Evolutionary conservation across 192 early-diverging fungal species (phyloP), one percentile per base, ranked within the genome.

Genomic region (Coemansia sp.): DNA sequence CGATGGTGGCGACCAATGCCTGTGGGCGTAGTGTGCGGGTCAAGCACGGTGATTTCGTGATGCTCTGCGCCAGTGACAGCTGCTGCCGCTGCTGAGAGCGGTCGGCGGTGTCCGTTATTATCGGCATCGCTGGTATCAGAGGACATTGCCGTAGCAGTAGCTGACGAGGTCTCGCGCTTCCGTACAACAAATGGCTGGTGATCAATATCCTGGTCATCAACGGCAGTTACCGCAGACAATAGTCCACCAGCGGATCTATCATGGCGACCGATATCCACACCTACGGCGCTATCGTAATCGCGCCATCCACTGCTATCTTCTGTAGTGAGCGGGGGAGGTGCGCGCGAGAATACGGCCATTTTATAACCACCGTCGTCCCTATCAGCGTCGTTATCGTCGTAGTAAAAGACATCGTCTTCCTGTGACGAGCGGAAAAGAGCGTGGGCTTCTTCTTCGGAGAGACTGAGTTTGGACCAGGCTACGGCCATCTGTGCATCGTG

Each of bases 221-320:
- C 52, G 1, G 62, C 42, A 16, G 62, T 21, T 0, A 21, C 37
- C 16, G 62, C 62, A 21, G 62, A 37, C 23, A 40, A 11, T 13
- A 42, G 42, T 14, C 23, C 40, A 16, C 19, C 47, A 13, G 49
- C 23, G 6, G 49, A 28, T 26, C 23, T 21, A 2, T 60, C 62
- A 37, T 6, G 35, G 8, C 53, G 37, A 59, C 62, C 57, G 9
- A 73, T 46, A 17, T 77, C 76, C 2, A 70, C 72, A 9, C 73
- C 73, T 16, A 80, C 30, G 1, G 69, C 78, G 16, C 78, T 80
- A 38, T 80, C 78, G 17, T 64, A 46, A 64, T 79, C 78, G 33
- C 66, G 49, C 78, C 66, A 74, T 3, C 38, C 23, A 33, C 55
- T 57, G 55, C 6, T 50, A 9, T 53, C 60, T 8, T 58, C 49